Evolutionary conservation across 2,329 filamentous ascomycete genomes (phyloP).

Genomic region (Pezicula neosporulosa): DNA sequence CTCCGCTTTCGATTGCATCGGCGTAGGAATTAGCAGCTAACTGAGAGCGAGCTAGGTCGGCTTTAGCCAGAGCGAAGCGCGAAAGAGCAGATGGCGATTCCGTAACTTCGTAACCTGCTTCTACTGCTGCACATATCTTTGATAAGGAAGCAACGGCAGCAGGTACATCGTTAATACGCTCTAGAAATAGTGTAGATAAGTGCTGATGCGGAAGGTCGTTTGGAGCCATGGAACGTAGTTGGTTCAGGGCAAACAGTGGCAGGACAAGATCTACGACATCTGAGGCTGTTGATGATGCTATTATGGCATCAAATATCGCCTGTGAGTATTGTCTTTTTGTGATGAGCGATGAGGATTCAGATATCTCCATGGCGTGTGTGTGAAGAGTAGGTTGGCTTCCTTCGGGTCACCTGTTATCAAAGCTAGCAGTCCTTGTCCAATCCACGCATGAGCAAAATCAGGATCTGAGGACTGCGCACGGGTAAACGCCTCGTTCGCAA

Average conservation of each 20-base stretch:
- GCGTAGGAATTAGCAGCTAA: slow-evolving; percentile 65
- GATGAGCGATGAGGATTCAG: slow-evolving; percentile 69
- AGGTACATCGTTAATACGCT: slow-evolving; percentile 68
- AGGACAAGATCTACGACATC: slow-evolving; percentile 68
- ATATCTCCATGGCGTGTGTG: slow-evolving; percentile 95
- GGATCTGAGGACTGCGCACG: slow-evolving; percentile 91
- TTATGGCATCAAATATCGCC: slow-evolving; percentile 78
- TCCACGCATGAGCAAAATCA: slow-evolving; percentile 89
- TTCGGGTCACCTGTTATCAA: slow-evolving; percentile 63
- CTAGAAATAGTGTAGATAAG: slow-evolving; percentile 74
- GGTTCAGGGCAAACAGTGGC: slow-evolving; percentile 83
- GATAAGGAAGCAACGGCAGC: slow-evolving; percentile 63
- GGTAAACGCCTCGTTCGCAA: slow-evolving; percentile 90
- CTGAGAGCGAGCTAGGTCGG: slow-evolving; percentile 81
- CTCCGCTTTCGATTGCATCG: slow-evolving; percentile 73
- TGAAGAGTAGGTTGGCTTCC: slow-evolving; percentile 83
- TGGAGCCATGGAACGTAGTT: slow-evolving; percentile 70
- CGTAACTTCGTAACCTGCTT: slow-evolving; percentile 79
- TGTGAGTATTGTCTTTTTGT: slow-evolving; percentile 76
- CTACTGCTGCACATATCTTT: slow-evolving; percentile 64
- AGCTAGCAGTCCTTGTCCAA: slow-evolving; percentile 87
- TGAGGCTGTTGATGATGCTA: slow-evolving; percentile 49
- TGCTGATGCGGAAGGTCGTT: slow-evolving; percentile 72
- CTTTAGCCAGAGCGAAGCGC: slow-evolving; percentile 77
- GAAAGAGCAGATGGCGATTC: slow-evolving; percentile 73